phyloP scores from a whole-genome alignment of 2,329 filamentous ascomycete genomes.

The Helminthosporium solani region DNA sequence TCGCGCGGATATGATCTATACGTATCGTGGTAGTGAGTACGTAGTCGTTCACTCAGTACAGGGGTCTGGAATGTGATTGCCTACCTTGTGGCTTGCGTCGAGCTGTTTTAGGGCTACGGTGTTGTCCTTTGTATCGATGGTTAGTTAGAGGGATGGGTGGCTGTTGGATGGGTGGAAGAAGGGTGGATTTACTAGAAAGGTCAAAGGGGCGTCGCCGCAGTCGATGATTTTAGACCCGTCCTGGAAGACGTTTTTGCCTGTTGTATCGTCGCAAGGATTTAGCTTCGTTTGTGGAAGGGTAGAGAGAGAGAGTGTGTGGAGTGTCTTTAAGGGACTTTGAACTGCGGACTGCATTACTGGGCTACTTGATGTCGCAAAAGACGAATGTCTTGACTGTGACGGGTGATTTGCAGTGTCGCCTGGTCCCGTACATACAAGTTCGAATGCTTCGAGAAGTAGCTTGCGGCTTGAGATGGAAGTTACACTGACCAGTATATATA shows the following conservation, averaged over 20 bases:
- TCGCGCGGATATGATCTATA: conserved; percentile 50
- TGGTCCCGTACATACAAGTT: not conserved
- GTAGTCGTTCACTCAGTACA: too few relatives aligned
- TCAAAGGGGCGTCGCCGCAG: conserved; percentile 56
- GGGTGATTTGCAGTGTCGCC: not conserved
- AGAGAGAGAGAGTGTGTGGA: too few relatives aligned
- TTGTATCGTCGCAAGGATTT: not conserved
- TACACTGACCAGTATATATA: conserved; percentile 51
- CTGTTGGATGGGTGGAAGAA: not conserved
- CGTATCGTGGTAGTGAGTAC: too few relatives aligned
- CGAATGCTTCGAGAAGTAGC: not conserved
- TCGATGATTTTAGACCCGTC: conserved; percentile 57
- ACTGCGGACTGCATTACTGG: too few relatives aligned
- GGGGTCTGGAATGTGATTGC: too few relatives aligned
- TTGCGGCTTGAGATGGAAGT: not conserved
- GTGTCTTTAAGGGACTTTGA: too few relatives aligned
- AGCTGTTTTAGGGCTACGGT: conserved; percentile 57
- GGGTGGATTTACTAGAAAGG: conserved; percentile 45
- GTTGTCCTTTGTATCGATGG: conserved; percentile 50
- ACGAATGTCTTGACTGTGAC: too few relatives aligned
- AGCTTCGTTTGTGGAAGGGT: not conserved
- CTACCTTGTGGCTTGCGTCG: conserved; percentile 52
- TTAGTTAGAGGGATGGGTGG: not conserved
- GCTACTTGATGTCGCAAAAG: too few relatives aligned
- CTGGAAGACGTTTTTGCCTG: conserved; percentile 46